Evolutionary conservation across 805 yeast species (phyloP), one percentile per base, ranked within the genome.

Genomic region (Myxozyma kluyveri): DNA sequence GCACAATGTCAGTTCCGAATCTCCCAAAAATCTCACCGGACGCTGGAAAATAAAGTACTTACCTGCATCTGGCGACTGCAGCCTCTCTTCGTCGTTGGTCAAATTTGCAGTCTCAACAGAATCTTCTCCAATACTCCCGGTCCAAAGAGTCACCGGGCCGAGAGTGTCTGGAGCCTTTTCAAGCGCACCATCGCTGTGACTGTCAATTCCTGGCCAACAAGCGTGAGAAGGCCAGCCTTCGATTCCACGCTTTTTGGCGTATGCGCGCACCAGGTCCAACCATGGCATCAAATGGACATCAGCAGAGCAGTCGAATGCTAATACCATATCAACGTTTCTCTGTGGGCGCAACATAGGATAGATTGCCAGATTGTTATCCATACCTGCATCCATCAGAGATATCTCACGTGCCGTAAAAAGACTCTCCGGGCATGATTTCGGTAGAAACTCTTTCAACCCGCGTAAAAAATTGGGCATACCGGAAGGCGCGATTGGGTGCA

Each of bases 251-350:
- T 44, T 41, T 31, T 61, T 49, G 12, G 62, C 56, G 45, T 61
- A 61, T 1, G 59, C 62, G 21, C 54, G 62, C 7, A 57, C 51
- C 14, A 61, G 37, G 14, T 61, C 62, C 7, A 61, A 53, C 63
- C 63, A 61, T 23, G 59, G 53, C 10, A 60, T 62, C n/a, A 54
- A 39, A 14, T 44, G 48, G 19, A 61, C 69, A 49, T 67, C 64
- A 3, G 72, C 74, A 2, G 80, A 75, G 63, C 77, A 77, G 64
- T 83, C 89, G 51, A 74, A 75, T 0, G 86, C 82, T 55, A 83
- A 71, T 4, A 83, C 68, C 21, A 79, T 71, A 65, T 83, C 89
- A 17, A 82, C 70, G 19, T 72, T 66, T 59, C 89, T 70, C 37
- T 75, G 74, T 3, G 76, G 75, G 52, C 82, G 82, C 18, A 83